phyloP scores from a whole-genome alignment of 2,329 filamentous ascomycete species.

The Rutstroemia sp. region DNA sequence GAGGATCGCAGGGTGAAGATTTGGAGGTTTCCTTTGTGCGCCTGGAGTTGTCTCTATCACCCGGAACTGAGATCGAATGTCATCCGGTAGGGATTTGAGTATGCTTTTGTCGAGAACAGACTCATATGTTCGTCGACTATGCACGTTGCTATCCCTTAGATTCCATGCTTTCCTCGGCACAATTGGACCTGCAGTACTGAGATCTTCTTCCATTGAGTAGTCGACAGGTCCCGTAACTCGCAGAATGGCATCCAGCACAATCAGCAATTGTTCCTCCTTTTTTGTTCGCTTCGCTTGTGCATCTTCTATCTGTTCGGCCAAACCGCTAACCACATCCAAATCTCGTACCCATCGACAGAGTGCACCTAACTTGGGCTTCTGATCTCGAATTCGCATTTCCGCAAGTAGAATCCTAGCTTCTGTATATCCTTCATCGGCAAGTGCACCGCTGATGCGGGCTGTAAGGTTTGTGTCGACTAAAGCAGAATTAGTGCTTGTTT shows the following conservation, averaged over 20 bases:
- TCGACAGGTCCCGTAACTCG: constrained; percentile 57
- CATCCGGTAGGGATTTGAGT: constrained; percentile 33
- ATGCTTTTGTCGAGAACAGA: constrained; percentile 53
- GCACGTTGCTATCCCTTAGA: constrained; percentile 35
- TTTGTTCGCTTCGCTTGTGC: constrained; percentile 32
- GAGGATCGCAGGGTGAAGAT: constrained; percentile 58
- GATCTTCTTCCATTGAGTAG: constrained; percentile 26
- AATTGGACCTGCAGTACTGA: constrained; percentile 21
- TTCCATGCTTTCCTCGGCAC: constrained; percentile 54
- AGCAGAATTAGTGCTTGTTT: constrained; percentile 10
- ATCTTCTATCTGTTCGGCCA: constrained; percentile 47
- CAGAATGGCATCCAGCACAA: constrained; percentile 56
- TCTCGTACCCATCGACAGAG: constrained; percentile 67
- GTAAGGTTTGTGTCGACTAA: constrained; percentile 54
- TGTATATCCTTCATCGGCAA: constrained; percentile 56
- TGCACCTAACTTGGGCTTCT: constrained; percentile 60
- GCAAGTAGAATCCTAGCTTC: constrained; percentile 60
- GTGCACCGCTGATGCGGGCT: constrained; percentile 56
- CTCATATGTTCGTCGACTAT: constrained; percentile 42
- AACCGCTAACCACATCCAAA: constrained; percentile 59
- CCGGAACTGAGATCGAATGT: constrained; percentile 39
- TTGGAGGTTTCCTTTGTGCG: constrained; percentile 56
- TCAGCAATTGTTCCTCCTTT: constrained; percentile 47
- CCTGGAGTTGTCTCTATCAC: constrained; percentile 56
- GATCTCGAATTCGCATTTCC: constrained; percentile 61